These are phyloP conservation scores for Pholiota adiposa DNA, from an alignment of 1,284 basidiomycete genomes.

Conservation along the genomic window DNA sequence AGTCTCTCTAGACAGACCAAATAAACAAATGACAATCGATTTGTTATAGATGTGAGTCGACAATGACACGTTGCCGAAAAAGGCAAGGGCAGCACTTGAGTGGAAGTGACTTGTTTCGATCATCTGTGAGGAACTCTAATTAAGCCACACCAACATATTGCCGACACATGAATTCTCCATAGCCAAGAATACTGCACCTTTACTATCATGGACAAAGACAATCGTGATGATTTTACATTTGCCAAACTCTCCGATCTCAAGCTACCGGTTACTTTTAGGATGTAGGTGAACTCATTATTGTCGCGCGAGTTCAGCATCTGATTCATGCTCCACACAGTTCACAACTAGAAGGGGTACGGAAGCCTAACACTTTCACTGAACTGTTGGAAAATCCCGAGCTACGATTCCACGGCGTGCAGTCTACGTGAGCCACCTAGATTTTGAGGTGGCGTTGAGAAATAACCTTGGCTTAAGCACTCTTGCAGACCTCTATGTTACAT, in stretches of 20 bases:
- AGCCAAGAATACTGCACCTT: background rate
- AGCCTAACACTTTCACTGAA: slow-evolving; percentile 74
- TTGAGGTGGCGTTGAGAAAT: slow-evolving; percentile 17
- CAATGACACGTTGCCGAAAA: background rate
- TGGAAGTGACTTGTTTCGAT: slow-evolving; percentile 13
- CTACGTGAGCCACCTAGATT: slow-evolving; percentile 27
- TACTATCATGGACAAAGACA: slow-evolving; percentile 71
- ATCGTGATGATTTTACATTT: slow-evolving; percentile 86
- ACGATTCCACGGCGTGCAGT: slow-evolving; percentile 79
- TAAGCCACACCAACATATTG: background rate
- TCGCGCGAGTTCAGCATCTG: slow-evolving; percentile 4
- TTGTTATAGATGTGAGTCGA: background rate
- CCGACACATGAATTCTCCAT: background rate
- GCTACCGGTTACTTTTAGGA: slow-evolving; percentile 84
- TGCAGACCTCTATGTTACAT: slow-evolving; percentile 92
- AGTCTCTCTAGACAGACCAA: no score
- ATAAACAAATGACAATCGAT: no score
- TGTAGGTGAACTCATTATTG: slow-evolving; percentile 52
- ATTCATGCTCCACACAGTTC: slow-evolving; percentile 53
- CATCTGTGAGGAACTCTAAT: slow-evolving; percentile 11
- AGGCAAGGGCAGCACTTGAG: slow-evolving; percentile 4
- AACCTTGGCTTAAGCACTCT: slow-evolving; percentile 57
- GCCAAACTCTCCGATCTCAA: slow-evolving; percentile 88
- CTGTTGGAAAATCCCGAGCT: slow-evolving; percentile 79
- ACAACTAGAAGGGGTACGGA: slow-evolving; percentile 80